Percentiles rank a stretch among this genome's conserved stretches.
These are phyloP conservation scores for Suhomyces emberorum DNA, from an alignment of 805 yeast species.

Conservation along the genomic window DNA sequence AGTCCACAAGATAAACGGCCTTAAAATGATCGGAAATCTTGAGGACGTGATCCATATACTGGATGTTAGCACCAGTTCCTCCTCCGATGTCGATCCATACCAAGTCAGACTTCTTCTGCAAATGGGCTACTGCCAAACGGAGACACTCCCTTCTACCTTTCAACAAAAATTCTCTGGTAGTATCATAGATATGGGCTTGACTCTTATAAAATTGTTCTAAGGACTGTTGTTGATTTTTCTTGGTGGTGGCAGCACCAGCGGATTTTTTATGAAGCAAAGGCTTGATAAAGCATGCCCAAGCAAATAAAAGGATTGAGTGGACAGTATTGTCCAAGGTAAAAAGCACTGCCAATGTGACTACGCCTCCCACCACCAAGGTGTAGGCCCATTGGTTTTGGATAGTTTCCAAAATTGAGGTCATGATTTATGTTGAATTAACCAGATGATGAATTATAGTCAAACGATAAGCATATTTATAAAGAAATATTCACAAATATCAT, in stretches of 20 bases:
- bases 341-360: not conserved
- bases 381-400: no score
- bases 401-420: no score
- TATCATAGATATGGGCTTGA: slow-evolving; percentile 75
- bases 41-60: slow-evolving; percentile 60
- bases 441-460: no score
- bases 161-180: slow-evolving; percentile 61
- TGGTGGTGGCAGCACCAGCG: slow-evolving; percentile 14
- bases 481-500: no score
- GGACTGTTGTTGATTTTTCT: slow-evolving; percentile 50
- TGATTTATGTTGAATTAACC: no score
- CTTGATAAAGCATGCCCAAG: slow-evolving; percentile 56
- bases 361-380: slow-evolving; percentile 1
- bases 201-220: slow-evolving; percentile 70
- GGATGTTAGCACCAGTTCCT: slow-evolving; percentile 82
- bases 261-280: slow-evolving; percentile 44
- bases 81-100: slow-evolving; percentile 85
- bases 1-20: slow-evolving; percentile 69
- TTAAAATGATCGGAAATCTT: slow-evolving; percentile 50
- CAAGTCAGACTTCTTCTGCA: slow-evolving; percentile 41
- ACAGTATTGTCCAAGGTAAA: slow-evolving; percentile 12
- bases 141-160: slow-evolving; percentile 70
- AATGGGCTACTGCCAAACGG: slow-evolving; percentile 56
- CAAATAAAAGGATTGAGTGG: slow-evolving; percentile 29
- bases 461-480: no score